Conservation (phyloP, 148 eudicot genomes). For the Suaeda aralocaspica region DNA sequence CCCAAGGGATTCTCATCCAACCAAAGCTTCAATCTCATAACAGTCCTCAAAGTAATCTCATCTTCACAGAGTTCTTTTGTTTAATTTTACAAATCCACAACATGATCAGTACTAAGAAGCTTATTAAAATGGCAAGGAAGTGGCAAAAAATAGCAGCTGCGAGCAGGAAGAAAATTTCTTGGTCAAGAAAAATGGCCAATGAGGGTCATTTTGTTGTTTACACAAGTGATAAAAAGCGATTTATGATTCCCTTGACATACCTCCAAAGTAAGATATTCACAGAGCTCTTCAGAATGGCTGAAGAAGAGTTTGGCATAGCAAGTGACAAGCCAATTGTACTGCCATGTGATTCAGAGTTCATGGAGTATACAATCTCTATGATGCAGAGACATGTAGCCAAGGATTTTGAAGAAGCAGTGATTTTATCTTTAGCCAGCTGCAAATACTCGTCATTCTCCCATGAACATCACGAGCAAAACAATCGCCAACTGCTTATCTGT, state of each 20-base stretch:
- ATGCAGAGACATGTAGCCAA: slow-evolving; percentile 25
- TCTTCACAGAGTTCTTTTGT: neutral
- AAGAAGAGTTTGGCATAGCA: slow-evolving; percentile 40
- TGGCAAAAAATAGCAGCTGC: slow-evolving; percentile 19
- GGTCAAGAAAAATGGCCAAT: neutral
- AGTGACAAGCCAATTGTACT: slow-evolving; percentile 38
- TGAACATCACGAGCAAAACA: neutral
- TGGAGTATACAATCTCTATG: slow-evolving; percentile 34
- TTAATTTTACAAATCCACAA: neutral
- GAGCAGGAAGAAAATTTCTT: slow-evolving; percentile 11
- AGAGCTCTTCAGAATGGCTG: slow-evolving; percentile 39
- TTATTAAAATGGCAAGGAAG: slow-evolving; percentile 23
- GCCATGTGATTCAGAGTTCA: slow-evolving; percentile 39
- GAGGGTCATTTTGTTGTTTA: slow-evolving; percentile 23
- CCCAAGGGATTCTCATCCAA: neutral
- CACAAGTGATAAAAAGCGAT: slow-evolving; percentile 24
- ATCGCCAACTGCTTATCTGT: neutral
- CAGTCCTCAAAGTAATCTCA: neutral
- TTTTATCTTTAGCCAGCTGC: neutral
- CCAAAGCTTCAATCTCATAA: no score
- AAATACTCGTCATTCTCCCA: neutral
- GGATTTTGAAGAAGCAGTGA: neutral
- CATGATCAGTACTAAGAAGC: slow-evolving; percentile 26
- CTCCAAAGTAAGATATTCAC: slow-evolving; percentile 24
- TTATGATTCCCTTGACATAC: slow-evolving; percentile 22